Percentiles rank a stretch among this genome's conserved stretches.
Evolutionary conservation across 1,284 basidiomycete genomes (phyloP).

Genomic region (Puccinia brachypodii): DNA sequence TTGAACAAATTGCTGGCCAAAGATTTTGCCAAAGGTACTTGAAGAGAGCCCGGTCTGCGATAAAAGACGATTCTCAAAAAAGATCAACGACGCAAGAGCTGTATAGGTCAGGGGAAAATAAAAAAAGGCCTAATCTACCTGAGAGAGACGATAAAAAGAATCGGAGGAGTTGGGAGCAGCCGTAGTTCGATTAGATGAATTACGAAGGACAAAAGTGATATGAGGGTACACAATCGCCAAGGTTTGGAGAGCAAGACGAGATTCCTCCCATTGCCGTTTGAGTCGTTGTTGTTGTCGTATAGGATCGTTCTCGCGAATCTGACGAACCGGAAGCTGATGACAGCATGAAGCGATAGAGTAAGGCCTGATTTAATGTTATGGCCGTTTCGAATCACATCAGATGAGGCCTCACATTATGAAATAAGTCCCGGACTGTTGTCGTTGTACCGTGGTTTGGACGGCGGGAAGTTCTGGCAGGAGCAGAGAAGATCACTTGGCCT

Average conservation of each 20-base stretch:
- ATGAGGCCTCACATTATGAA: conserved; percentile 28
- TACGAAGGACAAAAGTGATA: conserved; percentile 27
- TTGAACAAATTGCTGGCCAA: conserved; percentile 21
- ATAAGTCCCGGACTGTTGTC: conserved; percentile 28
- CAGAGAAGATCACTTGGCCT: conserved; percentile 30
- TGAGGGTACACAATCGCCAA: conserved; percentile 38
- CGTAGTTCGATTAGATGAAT: conserved; percentile 17
- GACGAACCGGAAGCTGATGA: conserved; percentile 30
- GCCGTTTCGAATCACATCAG: not conserved
- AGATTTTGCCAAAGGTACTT: conserved; percentile 35
- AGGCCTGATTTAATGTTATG: not conserved
- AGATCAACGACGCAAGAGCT: not conserved
- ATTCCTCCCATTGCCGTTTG: conserved; percentile 34
- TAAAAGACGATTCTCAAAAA: not conserved
- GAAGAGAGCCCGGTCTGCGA: conserved; percentile 17
- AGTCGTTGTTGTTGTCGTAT: not conserved
- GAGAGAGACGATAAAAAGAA: conserved; percentile 22
- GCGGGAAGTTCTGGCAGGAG: conserved; percentile 32
- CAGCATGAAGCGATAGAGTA: not conserved
- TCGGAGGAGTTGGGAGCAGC: not conserved
- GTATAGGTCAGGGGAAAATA: not conserved
- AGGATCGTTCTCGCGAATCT: not conserved
- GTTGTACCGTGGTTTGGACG: conserved; percentile 15
- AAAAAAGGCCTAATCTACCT: not conserved
- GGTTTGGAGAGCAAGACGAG: not conserved